phyloP scores from a whole-genome alignment of 179 eudicot genomes.

The Vitellaria paradoxa region DNA sequence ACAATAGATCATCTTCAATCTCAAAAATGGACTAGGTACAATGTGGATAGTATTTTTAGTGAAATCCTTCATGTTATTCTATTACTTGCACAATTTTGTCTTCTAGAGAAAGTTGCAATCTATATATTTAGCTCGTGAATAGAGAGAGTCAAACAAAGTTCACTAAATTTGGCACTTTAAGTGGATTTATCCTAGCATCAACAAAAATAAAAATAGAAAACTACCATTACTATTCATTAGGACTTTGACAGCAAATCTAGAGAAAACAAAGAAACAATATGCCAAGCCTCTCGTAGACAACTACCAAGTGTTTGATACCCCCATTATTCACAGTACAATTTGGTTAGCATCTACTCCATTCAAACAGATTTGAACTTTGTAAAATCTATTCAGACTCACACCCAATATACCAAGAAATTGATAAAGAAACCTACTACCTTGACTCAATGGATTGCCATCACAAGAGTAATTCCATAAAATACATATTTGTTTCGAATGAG shows the following conservation, averaged over 20 bases:
- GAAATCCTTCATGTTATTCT: background rate
- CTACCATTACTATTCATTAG: background rate
- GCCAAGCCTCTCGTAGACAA: background rate
- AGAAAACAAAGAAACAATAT: background rate
- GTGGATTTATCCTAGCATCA: background rate
- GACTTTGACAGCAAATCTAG: background rate
- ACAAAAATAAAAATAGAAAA: background rate
- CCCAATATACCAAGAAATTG: background rate
- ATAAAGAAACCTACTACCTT: background rate
- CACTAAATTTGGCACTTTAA: background rate
- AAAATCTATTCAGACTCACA: background rate
- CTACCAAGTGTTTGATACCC: too few species aligned
- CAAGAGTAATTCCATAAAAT: background rate
- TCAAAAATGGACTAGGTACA: background rate
- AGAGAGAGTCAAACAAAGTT: background rate
- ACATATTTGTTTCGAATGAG: background rate
- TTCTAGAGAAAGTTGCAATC: background rate
- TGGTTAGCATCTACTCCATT: background rate
- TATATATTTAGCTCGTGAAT: background rate
- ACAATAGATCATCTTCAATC: background rate
- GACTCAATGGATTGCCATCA: background rate
- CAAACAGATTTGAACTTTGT: background rate
- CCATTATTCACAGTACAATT: background rate
- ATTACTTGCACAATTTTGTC: too few species aligned
- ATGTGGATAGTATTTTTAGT: background rate